Evolutionary conservation across 1,284 basidiomycete genomes (phyloP).

Genomic region (Mycena citricolor): DNA sequence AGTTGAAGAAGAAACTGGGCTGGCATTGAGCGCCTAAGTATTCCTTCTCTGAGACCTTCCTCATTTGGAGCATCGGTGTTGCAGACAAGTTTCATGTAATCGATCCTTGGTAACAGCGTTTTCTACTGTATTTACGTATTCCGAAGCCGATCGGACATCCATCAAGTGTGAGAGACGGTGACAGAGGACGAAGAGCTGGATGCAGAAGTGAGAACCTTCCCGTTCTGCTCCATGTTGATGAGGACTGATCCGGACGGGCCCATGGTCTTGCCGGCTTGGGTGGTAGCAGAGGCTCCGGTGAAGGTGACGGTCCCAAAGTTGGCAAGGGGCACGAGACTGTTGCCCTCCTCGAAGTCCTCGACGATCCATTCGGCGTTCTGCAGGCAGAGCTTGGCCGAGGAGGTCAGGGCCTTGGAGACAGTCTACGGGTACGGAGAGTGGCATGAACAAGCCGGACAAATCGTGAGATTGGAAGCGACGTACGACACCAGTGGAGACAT

Average conservation of each 20-base stretch:
- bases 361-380: constrained; percentile 37
- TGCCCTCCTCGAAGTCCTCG: constrained; percentile 36
- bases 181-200: constrained; percentile 25
- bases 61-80: no score
- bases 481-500: constrained; percentile 18
- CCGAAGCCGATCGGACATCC: no score
- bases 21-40: constrained; percentile 23
- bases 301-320: constrained; percentile 38
- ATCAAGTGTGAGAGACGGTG: constrained; percentile 28
- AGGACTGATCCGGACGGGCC: constrained; percentile 25
- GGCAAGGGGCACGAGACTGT: constrained; percentile 36
- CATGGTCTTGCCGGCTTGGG: constrained; percentile 23
- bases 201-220: constrained; percentile 28
- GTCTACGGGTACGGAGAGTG: constrained; percentile 21
- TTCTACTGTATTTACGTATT: no score
- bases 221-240: constrained; percentile 34
- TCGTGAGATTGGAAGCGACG: background rate
- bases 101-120: no score
- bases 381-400: constrained; percentile 33
- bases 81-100: no score
- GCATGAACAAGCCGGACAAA: background rate
- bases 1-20: constrained; percentile 20
- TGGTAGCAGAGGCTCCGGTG: constrained; percentile 19
- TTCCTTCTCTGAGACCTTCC: no score
- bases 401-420: constrained; percentile 35